These are phyloP conservation scores for Penicillium expansum DNA, from an alignment of 2,329 filamentous ascomycete species.

Conservation along the genomic window DNA sequence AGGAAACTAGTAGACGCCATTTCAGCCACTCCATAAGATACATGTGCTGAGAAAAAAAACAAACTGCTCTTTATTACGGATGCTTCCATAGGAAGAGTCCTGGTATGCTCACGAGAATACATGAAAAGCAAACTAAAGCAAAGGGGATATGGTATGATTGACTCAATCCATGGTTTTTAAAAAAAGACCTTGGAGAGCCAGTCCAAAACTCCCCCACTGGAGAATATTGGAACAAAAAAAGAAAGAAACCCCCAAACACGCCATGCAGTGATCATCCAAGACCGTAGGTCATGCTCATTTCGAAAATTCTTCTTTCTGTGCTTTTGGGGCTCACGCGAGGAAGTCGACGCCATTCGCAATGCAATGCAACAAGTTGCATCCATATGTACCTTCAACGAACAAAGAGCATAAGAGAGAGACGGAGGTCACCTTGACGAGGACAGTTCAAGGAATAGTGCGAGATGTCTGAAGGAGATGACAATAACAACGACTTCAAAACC, in stretches of 20 bases:
- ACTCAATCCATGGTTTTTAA: slow-evolving; percentile 8
- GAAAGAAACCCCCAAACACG: slow-evolving; percentile 15
- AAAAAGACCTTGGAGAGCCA: slow-evolving; percentile 5
- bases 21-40: slow-evolving; percentile 28
- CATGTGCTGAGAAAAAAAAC: slow-evolving; percentile 22
- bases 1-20: slow-evolving; percentile 24
- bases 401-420: background rate
- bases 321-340: slow-evolving; percentile 15
- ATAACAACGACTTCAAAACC: background rate
- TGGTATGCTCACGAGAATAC: background rate
- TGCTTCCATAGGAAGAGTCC: background rate
- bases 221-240: slow-evolving; percentile 15
- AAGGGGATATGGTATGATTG: slow-evolving; percentile 1
- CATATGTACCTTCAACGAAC: slow-evolving; percentile 24
- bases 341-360: slow-evolving; percentile 27
- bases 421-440: background rate
- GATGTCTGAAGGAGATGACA: background rate
- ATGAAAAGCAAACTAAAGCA: background rate
- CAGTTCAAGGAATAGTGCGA: background rate
- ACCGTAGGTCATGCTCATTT: slow-evolving; percentile 19
- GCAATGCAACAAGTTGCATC: slow-evolving; percentile 24
- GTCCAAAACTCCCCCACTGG: background rate
- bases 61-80: slow-evolving; percentile 1
- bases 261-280: slow-evolving; percentile 27
- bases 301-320: slow-evolving; percentile 15